Conservation (phyloP, 768 basidiomycete genomes). For the Lentinula lateritia region DNA sequence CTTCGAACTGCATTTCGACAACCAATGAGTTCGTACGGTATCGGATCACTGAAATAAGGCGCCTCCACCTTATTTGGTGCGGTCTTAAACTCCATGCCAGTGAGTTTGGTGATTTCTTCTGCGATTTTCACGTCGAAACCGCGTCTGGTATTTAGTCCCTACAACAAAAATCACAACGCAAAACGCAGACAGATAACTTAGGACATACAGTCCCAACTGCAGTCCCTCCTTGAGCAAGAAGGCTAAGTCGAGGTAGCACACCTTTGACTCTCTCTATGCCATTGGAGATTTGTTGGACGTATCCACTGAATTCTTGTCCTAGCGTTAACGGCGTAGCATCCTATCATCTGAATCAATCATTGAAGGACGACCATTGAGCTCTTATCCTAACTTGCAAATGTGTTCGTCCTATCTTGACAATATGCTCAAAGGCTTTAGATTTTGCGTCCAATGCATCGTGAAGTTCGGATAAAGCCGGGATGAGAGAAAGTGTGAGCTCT, state of each 20-base stretch:
- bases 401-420: slow-evolving; percentile 98
- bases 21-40: neutral
- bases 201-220: slow-evolving; percentile 85
- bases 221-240: slow-evolving; percentile 95
- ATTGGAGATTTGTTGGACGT: slow-evolving; percentile 91
- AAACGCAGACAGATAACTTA: neutral
- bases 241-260: slow-evolving; percentile 78
- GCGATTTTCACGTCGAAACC: slow-evolving; percentile 97
- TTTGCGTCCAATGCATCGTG: slow-evolving; percentile 82
- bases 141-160: slow-evolving; percentile 96
- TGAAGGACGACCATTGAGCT: neutral
- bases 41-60: neutral
- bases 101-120: slow-evolving; percentile 83
- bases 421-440: slow-evolving; percentile 76
- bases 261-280: slow-evolving; percentile 81
- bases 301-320: slow-evolving; percentile 99
- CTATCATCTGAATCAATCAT: slow-evolving; percentile 30
- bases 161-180: slow-evolving; percentile 6
- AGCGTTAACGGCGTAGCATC: slow-evolving; percentile 97
- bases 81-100: slow-evolving; percentile 88
- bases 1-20: slow-evolving; percentile 72
- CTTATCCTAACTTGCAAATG: slow-evolving; percentile 66
- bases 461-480: slow-evolving; percentile 84
- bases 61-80: slow-evolving; percentile 89
- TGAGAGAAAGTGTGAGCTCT: slow-evolving; percentile 71